Evolutionary conservation across 1,284 basidiomycete species (phyloP), one percentile per base, ranked within the genome.

Genomic region (Grifola frondosa): DNA sequence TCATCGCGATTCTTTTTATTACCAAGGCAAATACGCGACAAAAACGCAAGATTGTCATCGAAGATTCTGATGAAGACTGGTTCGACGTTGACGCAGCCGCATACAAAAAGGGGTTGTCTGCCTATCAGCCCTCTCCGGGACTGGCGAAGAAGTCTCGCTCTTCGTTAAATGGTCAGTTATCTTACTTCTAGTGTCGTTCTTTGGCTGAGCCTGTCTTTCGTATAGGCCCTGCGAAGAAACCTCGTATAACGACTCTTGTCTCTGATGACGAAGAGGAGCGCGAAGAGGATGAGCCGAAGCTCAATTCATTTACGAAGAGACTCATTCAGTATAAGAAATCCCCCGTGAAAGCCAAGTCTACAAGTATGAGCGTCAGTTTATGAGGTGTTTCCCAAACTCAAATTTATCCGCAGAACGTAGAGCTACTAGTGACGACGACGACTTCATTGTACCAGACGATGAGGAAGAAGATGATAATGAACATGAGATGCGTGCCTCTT

Each of bases 21-120:
- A 8, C 13, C 0, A 23, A 58, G 55, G 26, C 38, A 11, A 34
- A 69, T 62, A 52, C 40, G 4, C 65, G 72, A 11, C 62, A 65
- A 30, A 89, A 90, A 61, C 80, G 87, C 28, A 89, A 88, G 63
- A 71, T 81, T n/a, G 57, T 83, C 10, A 54, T 81, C 15, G 75
- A 77, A 6, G 84, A 86, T 50, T 86, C 84, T 1, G 86, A 89
- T 46, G 80, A 84, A 22, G 83, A 83, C 16, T 58, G 58, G n/a
- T 50, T 56, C 32, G 48, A 44, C 25, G 50, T 64, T 36, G 49
- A 61, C 35, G 36, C 50, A 3, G 25, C 40, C 3, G 50, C 57
- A 17, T 61, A 60, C 41, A 57, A 54, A 37, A 60, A 53, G 21
- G 42, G 54, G 4, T 33, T 49, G n/a, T 60, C 63, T 16, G 50